A percentile compares a stretch with the other conserved stretches of the same genome.
Conservation (phyloP, 2,329 filamentous ascomycete species). For the Fusarium siculi region DNA sequence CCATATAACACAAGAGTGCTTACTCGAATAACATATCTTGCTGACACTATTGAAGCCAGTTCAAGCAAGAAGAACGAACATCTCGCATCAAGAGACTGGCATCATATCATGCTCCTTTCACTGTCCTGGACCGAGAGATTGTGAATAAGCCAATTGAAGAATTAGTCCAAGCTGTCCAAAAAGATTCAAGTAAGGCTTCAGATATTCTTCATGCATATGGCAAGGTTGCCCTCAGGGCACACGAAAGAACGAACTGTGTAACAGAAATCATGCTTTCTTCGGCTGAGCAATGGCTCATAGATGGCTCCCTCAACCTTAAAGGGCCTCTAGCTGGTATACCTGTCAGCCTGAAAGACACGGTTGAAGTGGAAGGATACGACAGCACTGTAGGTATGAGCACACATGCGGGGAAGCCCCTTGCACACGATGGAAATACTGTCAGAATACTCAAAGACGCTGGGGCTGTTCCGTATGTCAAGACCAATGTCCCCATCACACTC, state of each 20-base stretch:
- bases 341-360: constrained; percentile 82
- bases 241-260: constrained; percentile 87
- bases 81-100: constrained; percentile 74
- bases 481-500: constrained; percentile 86
- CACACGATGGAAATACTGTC: constrained; percentile 77
- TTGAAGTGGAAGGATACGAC: constrained; percentile 86
- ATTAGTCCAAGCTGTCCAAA: constrained; percentile 81
- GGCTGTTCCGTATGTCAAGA: constrained; percentile 92
- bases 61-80: constrained; percentile 82
- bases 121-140: constrained; percentile 71
- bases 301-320: constrained; percentile 73
- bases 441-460: constrained; percentile 86
- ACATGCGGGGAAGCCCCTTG: constrained; percentile 73
- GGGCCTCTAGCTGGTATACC: constrained; percentile 90
- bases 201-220: constrained; percentile 87
- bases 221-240: constrained; percentile 85
- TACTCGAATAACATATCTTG: neutral
- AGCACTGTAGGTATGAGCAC: constrained; percentile 82
- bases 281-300: constrained; percentile 76
- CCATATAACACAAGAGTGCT: neutral
- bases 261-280: constrained; percentile 86
- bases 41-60: constrained; percentile 65
- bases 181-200: constrained; percentile 70
- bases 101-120: constrained; percentile 74
- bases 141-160: constrained; percentile 79